Evolutionary conservation across 306 rosid genomes (phyloP), one percentile per base, ranked within the genome.

Genomic region (Sindora glabra): DNA sequence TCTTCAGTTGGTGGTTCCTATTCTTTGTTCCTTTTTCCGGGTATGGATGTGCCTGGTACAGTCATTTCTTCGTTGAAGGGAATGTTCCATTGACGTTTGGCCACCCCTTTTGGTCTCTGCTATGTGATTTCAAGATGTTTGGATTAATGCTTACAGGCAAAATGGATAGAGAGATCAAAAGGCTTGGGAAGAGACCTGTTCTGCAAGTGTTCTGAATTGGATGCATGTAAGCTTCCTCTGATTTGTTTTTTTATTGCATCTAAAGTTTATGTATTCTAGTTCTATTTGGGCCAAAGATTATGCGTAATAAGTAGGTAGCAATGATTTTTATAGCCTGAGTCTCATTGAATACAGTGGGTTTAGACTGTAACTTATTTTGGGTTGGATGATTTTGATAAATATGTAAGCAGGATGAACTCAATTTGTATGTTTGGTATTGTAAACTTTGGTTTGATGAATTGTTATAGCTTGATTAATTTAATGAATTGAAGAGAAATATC

Each of bases 141-240:
- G 90, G 94, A 2, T 80, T 89, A 48, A 92, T 92, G 96, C 84
- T 92, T 55, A 86, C 94, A 1, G 95, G 99, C 10, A 61, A 82
- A 48, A 92, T 92, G 96, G 99, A 92, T 67, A 89, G 75, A 83
- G 99, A 92, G 84, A 92, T 92, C 68, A 92, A 92, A 78, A 83
- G 98, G 90, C 88, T 92, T 17, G 98, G 98, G 3, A 92, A 92
- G 64, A 89, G 96, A 65, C 99, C 99, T 62, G 82, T 92, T 16
- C 71, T 86, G 62, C 97, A 86, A 71, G 74, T 12, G 33, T 84
- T 86, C 48, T 87, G 66, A 78, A 66, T 58, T 54, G 14, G 6
- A 2, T 54, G 14, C 4, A 2, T 54, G 39, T 25, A 55, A 1
- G 62, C 4, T 41, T 44, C 41, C 27, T 18, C 30, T 58, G 51